These are phyloP conservation scores for Leccinum obscurum DNA, from an alignment of 768 basidiomycete genomes.

Conservation along the genomic window DNA sequence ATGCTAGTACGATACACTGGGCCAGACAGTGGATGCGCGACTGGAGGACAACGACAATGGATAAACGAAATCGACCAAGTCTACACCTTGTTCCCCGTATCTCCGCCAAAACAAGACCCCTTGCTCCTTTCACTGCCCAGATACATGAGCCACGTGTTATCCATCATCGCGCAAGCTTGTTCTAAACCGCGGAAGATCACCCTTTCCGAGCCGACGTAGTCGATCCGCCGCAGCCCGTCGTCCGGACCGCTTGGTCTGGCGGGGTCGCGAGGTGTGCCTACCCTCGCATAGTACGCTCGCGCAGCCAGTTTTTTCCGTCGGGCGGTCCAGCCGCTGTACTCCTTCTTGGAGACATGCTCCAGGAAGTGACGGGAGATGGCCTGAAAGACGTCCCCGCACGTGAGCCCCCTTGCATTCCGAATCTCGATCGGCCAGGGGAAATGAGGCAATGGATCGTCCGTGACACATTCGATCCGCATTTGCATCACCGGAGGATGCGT, in stretches of 20 bases:
- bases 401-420: background rate
- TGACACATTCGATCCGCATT: background rate
- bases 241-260: too few species aligned
- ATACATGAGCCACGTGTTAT: background rate
- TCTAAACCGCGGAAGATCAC: background rate
- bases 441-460: constrained; percentile 1
- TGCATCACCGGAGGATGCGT: background rate
- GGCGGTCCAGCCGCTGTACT: background rate
- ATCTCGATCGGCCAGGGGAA: background rate
- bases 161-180: background rate
- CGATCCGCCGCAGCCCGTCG: background rate
- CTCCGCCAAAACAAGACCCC: background rate
- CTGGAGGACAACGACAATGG: background rate
- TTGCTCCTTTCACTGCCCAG: background rate
- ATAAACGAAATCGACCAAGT: background rate
- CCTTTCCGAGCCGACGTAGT: background rate
- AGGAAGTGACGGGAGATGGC: background rate
- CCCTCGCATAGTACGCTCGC: background rate
- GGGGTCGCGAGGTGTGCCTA: background rate
- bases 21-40: background rate
- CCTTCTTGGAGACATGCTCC: background rate
- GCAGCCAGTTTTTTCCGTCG: background rate
- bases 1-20: background rate
- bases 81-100: background rate
- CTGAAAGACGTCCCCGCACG: background rate